Base-by-base conservation (phyloP, 1,139 yeast species). In the Ogataea hybrid region DNA sequence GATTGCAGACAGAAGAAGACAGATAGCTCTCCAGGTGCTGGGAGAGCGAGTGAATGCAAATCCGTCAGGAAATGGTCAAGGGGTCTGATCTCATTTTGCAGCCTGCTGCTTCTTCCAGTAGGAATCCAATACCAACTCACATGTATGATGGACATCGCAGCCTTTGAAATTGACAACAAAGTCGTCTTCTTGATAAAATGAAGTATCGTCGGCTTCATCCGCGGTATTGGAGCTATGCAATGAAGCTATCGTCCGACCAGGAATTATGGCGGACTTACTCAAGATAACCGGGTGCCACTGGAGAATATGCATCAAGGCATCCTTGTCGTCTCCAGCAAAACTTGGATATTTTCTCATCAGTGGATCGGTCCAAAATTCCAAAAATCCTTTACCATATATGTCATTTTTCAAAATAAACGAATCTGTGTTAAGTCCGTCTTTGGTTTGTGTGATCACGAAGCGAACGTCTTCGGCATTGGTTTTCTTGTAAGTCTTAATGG, bases 221-320 rank as follows among this genome's bases (percentile, higher is more conserved):
- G 51, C 61, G 6, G 39, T 31, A 21, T 50, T 44, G 18, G 43
- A 38, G 33, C 46, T 48, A 42, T 71, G 73, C 14, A 66, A 54
- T 21, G 82, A 65, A 11, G 77, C 72, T 37, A 81, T 69, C n/a
- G 73, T 62, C 51, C 78, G 71, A 32, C 79, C 69, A 6, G 88
- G 86, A 0, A 92, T 75, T 10, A 90, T 64, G 0, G 88, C 84
- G 5, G 94, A 71, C 55, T 79, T 83, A 42, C 84, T 74, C 52
- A 90, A 71, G 30, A 84, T 67, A 37, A 75, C 77, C 10, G 96
- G 95, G 61, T 92, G 98, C 98, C 97, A 92, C 62, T 88, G 96
- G 50, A 89, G 68, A 28, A 88, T 70, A 61, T 92, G 97, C 18
- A 88, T 78, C 40, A 90, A 61, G 0, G 94, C 87, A 10, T 81